These are phyloP conservation scores for Collybia mongolica DNA, from an alignment of 768 basidiomycete genomes.

Conservation along the genomic window DNA sequence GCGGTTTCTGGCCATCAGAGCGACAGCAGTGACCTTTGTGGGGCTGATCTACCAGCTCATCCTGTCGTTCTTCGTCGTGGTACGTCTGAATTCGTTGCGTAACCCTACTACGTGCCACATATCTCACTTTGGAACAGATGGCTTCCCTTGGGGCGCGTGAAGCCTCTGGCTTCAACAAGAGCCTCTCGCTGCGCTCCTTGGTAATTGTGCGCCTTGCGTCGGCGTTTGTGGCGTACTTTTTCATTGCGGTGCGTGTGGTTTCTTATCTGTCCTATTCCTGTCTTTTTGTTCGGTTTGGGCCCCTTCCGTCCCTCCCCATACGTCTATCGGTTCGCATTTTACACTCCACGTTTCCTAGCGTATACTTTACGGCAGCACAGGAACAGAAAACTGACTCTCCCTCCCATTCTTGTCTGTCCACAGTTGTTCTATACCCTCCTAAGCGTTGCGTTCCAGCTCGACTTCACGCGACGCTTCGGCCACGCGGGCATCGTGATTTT, in stretches of 20 bases:
- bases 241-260: slow-evolving; percentile 35
- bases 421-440: slow-evolving; percentile 60
- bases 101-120: too few relatives aligned
- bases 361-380: too few relatives aligned
- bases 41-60: slow-evolving; percentile 58
- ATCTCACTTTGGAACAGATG: slow-evolving; percentile 28
- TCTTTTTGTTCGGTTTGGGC: too few relatives aligned
- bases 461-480: slow-evolving; percentile 49
- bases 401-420: background rate
- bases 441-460: slow-evolving; percentile 58
- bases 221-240: slow-evolving; percentile 30
- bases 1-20: slow-evolving; percentile 27
- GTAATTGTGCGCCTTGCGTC: slow-evolving; percentile 28
- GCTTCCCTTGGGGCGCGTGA: slow-evolving; percentile 28
- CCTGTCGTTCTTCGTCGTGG: slow-evolving; percentile 38
- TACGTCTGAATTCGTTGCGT: slow-evolving; percentile 22
- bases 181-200: slow-evolving; percentile 27
- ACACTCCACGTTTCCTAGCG: too few relatives aligned
- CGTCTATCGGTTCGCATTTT: too few relatives aligned
- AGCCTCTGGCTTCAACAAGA: slow-evolving; percentile 24
- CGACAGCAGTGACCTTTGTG: slow-evolving; percentile 52
- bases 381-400: too few relatives aligned
- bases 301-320: too few relatives aligned
- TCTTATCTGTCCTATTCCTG: background rate
- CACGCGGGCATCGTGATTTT: slow-evolving; percentile 56